Evolutionary conservation across 148 eudicot genomes (phyloP).

Genomic region (Amaranthus cruentus): DNA sequence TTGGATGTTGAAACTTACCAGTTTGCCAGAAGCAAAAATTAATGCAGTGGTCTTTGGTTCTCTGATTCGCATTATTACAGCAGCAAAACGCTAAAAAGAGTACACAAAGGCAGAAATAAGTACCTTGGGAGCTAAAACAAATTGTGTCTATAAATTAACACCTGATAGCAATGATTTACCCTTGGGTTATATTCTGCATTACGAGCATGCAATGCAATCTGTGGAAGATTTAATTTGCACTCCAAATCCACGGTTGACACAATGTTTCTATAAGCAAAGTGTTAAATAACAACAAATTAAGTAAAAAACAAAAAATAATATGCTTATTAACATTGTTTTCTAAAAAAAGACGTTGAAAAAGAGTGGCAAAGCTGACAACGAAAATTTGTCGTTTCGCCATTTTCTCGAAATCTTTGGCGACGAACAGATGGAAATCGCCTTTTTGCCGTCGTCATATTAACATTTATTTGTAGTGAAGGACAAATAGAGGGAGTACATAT

Average conservation of each 20-base stretch:
- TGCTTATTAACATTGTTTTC: too few species aligned
- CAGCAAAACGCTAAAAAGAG: slow-evolving; percentile 78
- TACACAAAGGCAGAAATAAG: not conserved
- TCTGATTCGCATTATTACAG: slow-evolving; percentile 89
- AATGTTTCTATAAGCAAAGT: slow-evolving; percentile 44
- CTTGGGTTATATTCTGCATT: slow-evolving; percentile 92
- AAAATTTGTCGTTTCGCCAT: too few species aligned
- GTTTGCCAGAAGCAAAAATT: slow-evolving; percentile 88
- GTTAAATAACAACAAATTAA: not conserved
- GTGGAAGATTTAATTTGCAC: slow-evolving; percentile 79
- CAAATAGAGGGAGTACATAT: too few species aligned
- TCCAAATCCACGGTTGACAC: slow-evolving; percentile 84
- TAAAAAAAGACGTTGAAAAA: too few species aligned
- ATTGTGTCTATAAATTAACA: not conserved
- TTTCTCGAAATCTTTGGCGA: too few species aligned
- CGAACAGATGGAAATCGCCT: too few species aligned
- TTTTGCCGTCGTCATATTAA: too few species aligned
- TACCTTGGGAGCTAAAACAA: not conserved
- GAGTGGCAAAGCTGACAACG: too few species aligned
- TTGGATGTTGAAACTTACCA: slow-evolving; percentile 45
- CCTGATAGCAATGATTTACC: slow-evolving; percentile 28
- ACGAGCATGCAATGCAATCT: slow-evolving; percentile 79
- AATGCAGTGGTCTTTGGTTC: slow-evolving; percentile 89
- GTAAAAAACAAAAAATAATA: not conserved
- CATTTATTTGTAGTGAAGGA: too few species aligned